Evolutionary conservation across 2,329 filamentous ascomycete species (phyloP).

Genomic region (Ophidiomyces ophidiicola): DNA sequence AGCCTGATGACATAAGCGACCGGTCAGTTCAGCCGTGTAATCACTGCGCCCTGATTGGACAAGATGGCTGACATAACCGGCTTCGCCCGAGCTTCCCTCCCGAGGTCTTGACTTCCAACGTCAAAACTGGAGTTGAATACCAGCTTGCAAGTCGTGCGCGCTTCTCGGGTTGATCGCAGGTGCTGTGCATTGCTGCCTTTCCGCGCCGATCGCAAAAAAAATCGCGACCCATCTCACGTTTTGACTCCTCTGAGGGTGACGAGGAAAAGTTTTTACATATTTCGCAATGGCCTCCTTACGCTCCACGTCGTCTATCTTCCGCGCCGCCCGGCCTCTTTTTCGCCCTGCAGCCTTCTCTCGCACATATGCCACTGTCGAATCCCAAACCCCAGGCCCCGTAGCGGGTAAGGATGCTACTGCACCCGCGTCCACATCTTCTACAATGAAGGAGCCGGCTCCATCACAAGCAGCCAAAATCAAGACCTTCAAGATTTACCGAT

Average conservation of each 20-base stretch:
- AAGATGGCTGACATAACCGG: conserved; percentile 16
- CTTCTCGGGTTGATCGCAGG: background rate
- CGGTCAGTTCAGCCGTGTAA: no score
- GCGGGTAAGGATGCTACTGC: conserved; percentile 21
- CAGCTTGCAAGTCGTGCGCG: background rate
- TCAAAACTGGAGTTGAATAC: conserved; percentile 8
- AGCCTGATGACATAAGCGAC: no score
- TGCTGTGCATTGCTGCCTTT: background rate
- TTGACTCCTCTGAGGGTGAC: background rate
- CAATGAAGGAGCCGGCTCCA: conserved; percentile 43
- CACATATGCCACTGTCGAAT: conserved; percentile 38
- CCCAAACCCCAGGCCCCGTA: conserved; percentile 16
- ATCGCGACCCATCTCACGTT: background rate
- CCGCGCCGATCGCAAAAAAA: no score
- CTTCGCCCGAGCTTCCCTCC: conserved; percentile 11
- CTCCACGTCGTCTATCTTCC: conserved; percentile 35
- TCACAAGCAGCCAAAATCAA: conserved; percentile 56
- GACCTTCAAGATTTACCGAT: conserved; percentile 97
- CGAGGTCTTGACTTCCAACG: conserved; percentile 13
- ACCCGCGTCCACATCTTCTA: conserved; percentile 46
- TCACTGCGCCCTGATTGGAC: conserved; percentile 14
- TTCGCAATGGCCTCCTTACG: conserved; percentile 36
- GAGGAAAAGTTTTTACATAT: background rate
- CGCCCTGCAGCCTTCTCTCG: conserved; percentile 29
- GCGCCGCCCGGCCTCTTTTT: conserved; percentile 33